These are phyloP conservation scores for Sungouiella blattae DNA, from an alignment of 805 yeast species.

Conservation along the genomic window DNA sequence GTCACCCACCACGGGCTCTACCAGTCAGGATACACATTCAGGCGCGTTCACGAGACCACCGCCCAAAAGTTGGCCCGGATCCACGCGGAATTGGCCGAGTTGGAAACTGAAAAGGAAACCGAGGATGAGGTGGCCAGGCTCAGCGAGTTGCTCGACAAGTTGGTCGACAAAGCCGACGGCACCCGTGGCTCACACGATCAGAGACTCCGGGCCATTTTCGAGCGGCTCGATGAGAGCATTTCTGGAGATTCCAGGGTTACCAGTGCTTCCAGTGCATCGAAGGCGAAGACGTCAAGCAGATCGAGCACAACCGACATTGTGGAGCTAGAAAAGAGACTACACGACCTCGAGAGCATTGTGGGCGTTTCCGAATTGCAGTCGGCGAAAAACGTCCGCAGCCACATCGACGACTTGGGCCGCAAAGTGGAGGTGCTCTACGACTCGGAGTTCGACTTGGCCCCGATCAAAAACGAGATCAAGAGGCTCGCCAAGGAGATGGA, in stretches of 20 bases:
- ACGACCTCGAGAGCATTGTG: conserved; percentile 18
- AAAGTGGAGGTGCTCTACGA: conserved; percentile 32
- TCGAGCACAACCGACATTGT: conserved; percentile 6
- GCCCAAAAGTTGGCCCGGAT: conserved; percentile 38
- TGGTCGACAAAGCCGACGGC: neutral
- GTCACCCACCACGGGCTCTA: conserved; percentile 16
- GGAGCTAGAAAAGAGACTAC: conserved; percentile 24
- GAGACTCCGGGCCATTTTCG: neutral
- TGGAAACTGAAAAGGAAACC: conserved; percentile 15
- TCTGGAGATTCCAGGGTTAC: neutral
- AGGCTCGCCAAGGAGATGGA: conserved; percentile 26
- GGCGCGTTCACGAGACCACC: conserved; percentile 29
- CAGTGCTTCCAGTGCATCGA: neutral
- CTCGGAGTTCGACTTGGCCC: conserved; percentile 28
- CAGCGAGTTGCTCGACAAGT: neutral
- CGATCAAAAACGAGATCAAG: conserved; percentile 22
- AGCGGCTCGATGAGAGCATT: neutral
- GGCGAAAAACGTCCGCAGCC: conserved; percentile 19
- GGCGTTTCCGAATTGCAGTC: conserved; percentile 14
- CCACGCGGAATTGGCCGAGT: conserved; percentile 35
- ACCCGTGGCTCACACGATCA: neutral
- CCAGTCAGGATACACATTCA: conserved; percentile 17
- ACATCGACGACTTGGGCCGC: conserved; percentile 29
- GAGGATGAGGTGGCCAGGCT: neutral
- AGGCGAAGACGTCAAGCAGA: neutral